Evolutionary conservation across 2,329 filamentous ascomycete species (phyloP), one percentile per base, ranked within the genome.

Genomic region (Microsporum canis): DNA sequence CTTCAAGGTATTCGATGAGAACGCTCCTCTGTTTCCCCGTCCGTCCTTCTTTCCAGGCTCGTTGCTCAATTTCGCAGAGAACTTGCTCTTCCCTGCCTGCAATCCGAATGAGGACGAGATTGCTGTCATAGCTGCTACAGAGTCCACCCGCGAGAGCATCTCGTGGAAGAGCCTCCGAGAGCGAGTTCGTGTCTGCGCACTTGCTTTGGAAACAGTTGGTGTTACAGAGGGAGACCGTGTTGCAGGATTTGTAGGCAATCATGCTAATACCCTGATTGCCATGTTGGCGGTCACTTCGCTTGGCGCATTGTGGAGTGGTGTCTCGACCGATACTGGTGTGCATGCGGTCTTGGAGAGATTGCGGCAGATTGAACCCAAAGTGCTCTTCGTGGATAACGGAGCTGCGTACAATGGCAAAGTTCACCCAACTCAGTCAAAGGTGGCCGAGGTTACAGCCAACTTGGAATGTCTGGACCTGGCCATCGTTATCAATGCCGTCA

Each of bases 11-110:
- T 77, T 96, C 17, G 83, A 88, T 29, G 71, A 81, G 45, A 74
- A 83, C 60, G 81, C 84, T 4, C 79, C 83, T 55, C 88, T 97
- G 81, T 97, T 91, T 68, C 92, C 92, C 29, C 85, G 90, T 29
- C 91, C 92, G 5, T 78, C 85, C 63, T 97, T 96, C 79, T 97
- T 96, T 72, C 73, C 84, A 61, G 87, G 86, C 7, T 83, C 88
- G 12, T 84, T 79, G 62, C 79, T 97, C 65, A 99, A 97, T 74
- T 97, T 96, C 71, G 91, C 92, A 31, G 89, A 97, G 76, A 99
- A 99, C 72, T 79, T 97, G 60, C 84, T 99, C 2, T 96, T 87
- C 72, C 92, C 92, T 2, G 73, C 78, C 1, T 79, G 79, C 57
- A 77, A 82, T 41, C 75, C 74, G 27, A 68, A 87, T 64, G 82